Evolutionary conservation across 192 early-diverging fungal genomes (phyloP).

Genomic region (Backusella luteola): DNA sequence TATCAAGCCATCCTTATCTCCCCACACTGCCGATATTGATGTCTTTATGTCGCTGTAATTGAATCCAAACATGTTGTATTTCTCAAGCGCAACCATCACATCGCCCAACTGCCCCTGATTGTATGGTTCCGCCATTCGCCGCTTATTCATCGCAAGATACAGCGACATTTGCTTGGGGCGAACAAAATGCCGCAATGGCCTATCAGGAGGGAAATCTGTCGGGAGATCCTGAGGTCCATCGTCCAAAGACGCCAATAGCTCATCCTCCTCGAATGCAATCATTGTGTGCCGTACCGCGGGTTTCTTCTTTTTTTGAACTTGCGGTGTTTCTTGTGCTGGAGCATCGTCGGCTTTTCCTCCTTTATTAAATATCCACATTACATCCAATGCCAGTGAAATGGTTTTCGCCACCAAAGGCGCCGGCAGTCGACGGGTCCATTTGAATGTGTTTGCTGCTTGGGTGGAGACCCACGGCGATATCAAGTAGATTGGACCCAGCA

Average conservation of each 20-base stretch:
- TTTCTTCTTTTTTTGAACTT: background rate
- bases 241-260: slow-evolving; percentile 26
- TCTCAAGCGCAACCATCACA: slow-evolving; percentile 39
- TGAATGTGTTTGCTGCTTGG: slow-evolving; percentile 36
- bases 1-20: slow-evolving; percentile 38
- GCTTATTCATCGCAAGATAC: slow-evolving; percentile 37
- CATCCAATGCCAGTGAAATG: slow-evolving; percentile 35
- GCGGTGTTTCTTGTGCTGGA: background rate
- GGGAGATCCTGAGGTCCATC: slow-evolving; percentile 22
- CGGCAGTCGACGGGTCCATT: slow-evolving; percentile 37
- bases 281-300: background rate
- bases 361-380: slow-evolving; percentile 36
- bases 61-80: slow-evolving; percentile 40
- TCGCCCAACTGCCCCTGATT: slow-evolving; percentile 33
- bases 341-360: background rate
- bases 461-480: slow-evolving; percentile 43
- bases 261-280: slow-evolving; percentile 33
- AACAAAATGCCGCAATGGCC: slow-evolving; percentile 39
- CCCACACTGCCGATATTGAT: slow-evolving; percentile 38
- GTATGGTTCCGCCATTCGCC: slow-evolving; percentile 30
- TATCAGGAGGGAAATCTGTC: slow-evolving; percentile 41
- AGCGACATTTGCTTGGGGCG: slow-evolving; percentile 32
- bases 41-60: slow-evolving; percentile 25
- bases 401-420: slow-evolving; percentile 27
- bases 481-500: slow-evolving; percentile 31